Conservation (phyloP, 176 grass and related monocot species). For the Phyllostachys edulis region DNA sequence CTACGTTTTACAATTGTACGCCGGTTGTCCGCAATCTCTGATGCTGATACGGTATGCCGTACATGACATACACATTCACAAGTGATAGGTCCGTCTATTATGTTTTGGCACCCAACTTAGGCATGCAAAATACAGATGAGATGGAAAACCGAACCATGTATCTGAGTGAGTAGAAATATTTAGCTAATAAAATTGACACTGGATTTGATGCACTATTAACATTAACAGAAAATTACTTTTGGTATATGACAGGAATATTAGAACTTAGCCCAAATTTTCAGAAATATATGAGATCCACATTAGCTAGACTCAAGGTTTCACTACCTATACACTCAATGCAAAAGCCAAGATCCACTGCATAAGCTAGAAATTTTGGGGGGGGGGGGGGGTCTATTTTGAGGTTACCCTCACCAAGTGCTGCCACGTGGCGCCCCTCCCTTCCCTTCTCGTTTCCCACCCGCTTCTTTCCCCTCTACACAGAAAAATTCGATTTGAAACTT, state of each 20-base stretch:
- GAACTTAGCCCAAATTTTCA: not conserved
- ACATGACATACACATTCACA: not conserved
- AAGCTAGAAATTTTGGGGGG: not conserved
- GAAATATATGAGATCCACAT: slow-evolving; percentile 6
- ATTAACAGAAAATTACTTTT: not conserved
- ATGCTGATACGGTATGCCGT: no score
- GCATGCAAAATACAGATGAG: slow-evolving; percentile 5
- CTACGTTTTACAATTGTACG: no score
- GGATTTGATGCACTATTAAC: not conserved
- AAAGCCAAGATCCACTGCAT: not conserved
- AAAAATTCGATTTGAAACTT: no score
- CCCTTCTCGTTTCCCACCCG: no score
- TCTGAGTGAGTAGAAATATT: slow-evolving; percentile 15
- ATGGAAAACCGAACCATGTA: not conserved
- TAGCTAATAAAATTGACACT: not conserved
- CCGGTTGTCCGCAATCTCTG: no score
- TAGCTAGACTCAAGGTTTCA: slow-evolving; percentile 10
- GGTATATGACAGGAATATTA: not conserved
- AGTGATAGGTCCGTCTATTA: not conserved
- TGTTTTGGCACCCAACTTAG: not conserved
- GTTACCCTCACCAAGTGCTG: no score
- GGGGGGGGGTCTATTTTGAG: no score
- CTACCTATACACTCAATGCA: not conserved
- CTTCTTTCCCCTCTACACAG: no score
- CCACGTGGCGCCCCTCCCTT: no score